Conservation (phyloP, 2,329 filamentous ascomycete species). For the Penicillium crustosum region DNA sequence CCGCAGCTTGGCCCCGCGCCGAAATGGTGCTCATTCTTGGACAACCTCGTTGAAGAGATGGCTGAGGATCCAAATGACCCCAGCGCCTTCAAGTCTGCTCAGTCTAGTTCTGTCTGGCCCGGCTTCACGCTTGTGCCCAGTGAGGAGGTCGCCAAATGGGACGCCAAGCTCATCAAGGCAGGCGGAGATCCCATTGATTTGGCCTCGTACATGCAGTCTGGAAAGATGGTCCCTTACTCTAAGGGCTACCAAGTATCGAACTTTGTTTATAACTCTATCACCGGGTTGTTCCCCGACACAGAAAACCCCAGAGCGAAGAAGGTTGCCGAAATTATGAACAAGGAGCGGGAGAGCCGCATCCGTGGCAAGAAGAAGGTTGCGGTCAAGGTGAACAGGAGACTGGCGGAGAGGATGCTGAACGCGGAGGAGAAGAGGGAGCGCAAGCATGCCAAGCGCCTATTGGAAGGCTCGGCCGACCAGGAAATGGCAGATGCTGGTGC, state of each 20-base stretch:
- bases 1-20: conserved; percentile 91
- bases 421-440: conserved; percentile 58
- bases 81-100: conserved; percentile 48
- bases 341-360: conserved; percentile 92
- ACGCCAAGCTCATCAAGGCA: conserved; percentile 35
- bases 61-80: conserved; percentile 73
- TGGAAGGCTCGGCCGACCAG: conserved; percentile 60
- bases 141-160: conserved; percentile 80
- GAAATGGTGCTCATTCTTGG: conserved; percentile 93
- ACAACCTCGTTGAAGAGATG: conserved; percentile 98
- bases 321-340: conserved; percentile 92
- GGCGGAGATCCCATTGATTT: conserved; percentile 66
- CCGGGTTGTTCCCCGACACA: conserved; percentile 5
- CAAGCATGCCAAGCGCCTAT: conserved; percentile 44
- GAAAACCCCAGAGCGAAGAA: conserved; percentile 65
- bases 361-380: conserved; percentile 87
- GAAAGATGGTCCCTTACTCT: conserved; percentile 10
- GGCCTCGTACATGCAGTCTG: conserved; percentile 90
- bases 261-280: conserved; percentile 72
- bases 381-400: conserved; percentile 78
- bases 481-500: conserved; percentile 33
- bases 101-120: conserved; percentile 79
- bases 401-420: conserved; percentile 63
- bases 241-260: conserved; percentile 86
- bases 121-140: conserved; percentile 98